Percentiles rank a stretch among this genome's conserved stretches.
Evolutionary conservation across 495 filamentous ascomycete genomes (phyloP).

Genomic region (Clohesyomyces aquaticus): DNA sequence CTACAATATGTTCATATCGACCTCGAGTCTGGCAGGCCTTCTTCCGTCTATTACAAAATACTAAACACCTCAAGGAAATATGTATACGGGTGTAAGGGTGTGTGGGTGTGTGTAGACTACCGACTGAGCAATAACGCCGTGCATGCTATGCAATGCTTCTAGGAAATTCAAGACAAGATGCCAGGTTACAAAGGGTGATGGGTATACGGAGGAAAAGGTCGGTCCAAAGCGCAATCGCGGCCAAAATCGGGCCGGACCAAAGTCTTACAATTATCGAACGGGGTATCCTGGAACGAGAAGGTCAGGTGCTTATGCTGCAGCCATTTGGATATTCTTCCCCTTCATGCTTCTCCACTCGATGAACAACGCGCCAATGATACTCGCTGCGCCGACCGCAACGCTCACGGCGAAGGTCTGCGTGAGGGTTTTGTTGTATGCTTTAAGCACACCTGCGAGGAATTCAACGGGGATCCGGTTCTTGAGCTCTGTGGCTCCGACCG

Average conservation of each 20-base stretch:
- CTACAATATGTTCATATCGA: no score
- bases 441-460: slow-evolving; percentile 58
- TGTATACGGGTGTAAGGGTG: no score
- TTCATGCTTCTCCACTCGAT: slow-evolving; percentile 85
- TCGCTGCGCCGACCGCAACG: slow-evolving; percentile 64
- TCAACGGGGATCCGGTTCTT: slow-evolving; percentile 53
- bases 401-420: slow-evolving; percentile 70
- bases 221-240: neutral
- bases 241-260: neutral
- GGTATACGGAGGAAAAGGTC: neutral
- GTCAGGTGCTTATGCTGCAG: slow-evolving; percentile 50
- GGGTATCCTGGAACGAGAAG: neutral
- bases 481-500: slow-evolving; percentile 70
- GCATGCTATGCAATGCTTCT: slow-evolving; percentile 7
- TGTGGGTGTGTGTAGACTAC: no score
- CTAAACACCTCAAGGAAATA: no score
- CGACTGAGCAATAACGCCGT: slow-evolving; percentile 3
- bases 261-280: neutral
- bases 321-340: slow-evolving; percentile 75
- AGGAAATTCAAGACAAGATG: neutral
- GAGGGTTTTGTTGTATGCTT: slow-evolving; percentile 73
- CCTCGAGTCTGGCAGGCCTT: no score
- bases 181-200: neutral
- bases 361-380: slow-evolving; percentile 61
- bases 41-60: no score